Evolutionary conservation across 2,329 filamentous ascomycete species (phyloP).

Genomic region (Hymenoscyphus infarciens): DNA sequence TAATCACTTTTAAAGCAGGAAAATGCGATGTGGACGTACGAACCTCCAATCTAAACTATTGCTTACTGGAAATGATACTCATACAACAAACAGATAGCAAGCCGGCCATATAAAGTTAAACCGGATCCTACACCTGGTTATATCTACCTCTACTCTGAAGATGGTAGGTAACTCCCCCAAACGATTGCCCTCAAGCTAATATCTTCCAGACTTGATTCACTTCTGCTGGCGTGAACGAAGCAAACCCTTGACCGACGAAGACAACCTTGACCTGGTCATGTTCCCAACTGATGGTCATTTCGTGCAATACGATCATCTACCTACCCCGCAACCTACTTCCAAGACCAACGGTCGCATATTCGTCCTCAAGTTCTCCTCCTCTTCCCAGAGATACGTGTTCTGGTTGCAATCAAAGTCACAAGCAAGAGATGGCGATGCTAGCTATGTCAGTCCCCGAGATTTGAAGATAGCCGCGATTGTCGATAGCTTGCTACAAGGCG

Average conservation of each 20-base stretch:
- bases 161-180: slow-evolving; percentile 54
- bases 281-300: slow-evolving; percentile 87
- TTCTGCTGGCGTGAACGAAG: slow-evolving; percentile 93
- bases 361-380: slow-evolving; percentile 88
- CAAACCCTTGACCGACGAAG: slow-evolving; percentile 65
- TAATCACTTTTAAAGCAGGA: slow-evolving; percentile 96
- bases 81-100: slow-evolving; percentile 43
- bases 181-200: slow-evolving; percentile 8
- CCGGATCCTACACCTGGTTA: slow-evolving; percentile 74
- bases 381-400: slow-evolving; percentile 87
- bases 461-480: slow-evolving; percentile 85
- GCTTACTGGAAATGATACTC: slow-evolving; percentile 4
- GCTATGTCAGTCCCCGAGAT: slow-evolving; percentile 81
- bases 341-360: slow-evolving; percentile 88
- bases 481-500: slow-evolving; percentile 78
- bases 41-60: slow-evolving; percentile 27
- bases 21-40: slow-evolving; percentile 80
- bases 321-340: slow-evolving; percentile 52
- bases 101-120: slow-evolving; percentile 67
- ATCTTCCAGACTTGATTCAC: slow-evolving; percentile 71
- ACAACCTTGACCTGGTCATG: slow-evolving; percentile 83
- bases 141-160: slow-evolving; percentile 88
- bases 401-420: slow-evolving; percentile 94
- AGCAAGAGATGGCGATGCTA: slow-evolving; percentile 61
- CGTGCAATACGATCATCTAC: slow-evolving; percentile 73